A percentile compares a stretch with the other conserved stretches of the same genome.
These are phyloP conservation scores for Phlebopus sp. DNA, from an alignment of 1,284 basidiomycete genomes.

Conservation along the genomic window DNA sequence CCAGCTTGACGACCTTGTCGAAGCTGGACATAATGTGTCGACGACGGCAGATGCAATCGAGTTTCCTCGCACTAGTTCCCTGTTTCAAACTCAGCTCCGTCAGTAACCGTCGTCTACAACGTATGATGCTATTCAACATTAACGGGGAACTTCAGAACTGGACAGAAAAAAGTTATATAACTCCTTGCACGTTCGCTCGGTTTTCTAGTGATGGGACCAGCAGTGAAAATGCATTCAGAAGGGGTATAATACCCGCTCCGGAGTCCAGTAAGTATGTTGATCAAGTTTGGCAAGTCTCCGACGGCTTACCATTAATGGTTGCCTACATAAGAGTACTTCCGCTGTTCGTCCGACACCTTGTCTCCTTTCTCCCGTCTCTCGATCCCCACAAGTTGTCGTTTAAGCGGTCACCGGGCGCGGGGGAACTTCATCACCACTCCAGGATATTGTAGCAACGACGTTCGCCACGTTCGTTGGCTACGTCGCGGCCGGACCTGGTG, in stretches of 20 bases:
- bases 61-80: constrained; percentile 4
- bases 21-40: constrained; percentile 60
- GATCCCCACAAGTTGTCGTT: no score
- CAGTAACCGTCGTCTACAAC: background rate
- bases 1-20: constrained; percentile 87
- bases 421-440: no score
- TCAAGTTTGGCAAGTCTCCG: background rate
- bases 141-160: no score
- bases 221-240: no score
- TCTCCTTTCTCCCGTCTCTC: no score
- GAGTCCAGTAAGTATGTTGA: no score
- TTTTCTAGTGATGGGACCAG: no score
- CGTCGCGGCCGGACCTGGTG: background rate
- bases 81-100: constrained; percentile 28
- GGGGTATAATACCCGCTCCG: no score
- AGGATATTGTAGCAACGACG: no score
- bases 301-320: background rate
- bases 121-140: no score
- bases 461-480: no score
- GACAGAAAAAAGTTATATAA: background rate
- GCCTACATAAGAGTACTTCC: background rate
- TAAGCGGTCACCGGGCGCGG: no score
- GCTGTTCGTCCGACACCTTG: background rate
- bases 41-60: constrained; percentile 6
- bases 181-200: background rate